These are phyloP conservation scores for Pelargonium australe DNA, from an alignment of 441 rosid genomes.

Conservation along the genomic window DNA sequence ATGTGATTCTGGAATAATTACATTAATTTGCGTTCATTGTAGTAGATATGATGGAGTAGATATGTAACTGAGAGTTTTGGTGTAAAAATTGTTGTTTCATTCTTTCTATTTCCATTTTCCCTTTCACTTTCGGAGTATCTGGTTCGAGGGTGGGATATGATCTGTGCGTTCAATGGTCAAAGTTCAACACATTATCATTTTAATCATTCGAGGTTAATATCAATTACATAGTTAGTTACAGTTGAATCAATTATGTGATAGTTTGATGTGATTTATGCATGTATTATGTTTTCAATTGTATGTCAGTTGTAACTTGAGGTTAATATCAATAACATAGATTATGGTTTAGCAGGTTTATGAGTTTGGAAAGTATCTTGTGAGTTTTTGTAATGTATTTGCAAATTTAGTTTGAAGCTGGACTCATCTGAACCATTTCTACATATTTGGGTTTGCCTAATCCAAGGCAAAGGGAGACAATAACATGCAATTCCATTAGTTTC, in stretches of 20 bases:
- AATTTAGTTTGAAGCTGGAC: no score
- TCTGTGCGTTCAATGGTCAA: constrained; percentile 1
- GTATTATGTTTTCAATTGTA: no score
- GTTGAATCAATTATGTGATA: not conserved
- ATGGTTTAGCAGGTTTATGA: no score
- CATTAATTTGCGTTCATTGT: constrained; percentile 6
- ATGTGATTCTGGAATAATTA: constrained; percentile 9
- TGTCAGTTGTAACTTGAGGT: no score
- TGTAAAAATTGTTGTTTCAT: not conserved
- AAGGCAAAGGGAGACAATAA: no score
- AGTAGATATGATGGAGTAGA: constrained; percentile 7
- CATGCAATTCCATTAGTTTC: no score
- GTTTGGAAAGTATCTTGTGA: not conserved
- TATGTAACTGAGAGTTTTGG: constrained; percentile 10
- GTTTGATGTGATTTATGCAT: no score
- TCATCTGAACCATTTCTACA: not conserved
- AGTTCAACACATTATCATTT: not conserved
- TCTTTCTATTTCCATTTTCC: not conserved
- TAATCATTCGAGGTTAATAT: not conserved
- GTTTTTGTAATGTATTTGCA: not conserved
- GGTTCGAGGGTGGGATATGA: constrained; percentile 7
- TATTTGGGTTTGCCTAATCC: not conserved
- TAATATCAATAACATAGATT: no score
- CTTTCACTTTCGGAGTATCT: not conserved
- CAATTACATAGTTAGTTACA: not conserved